Evolutionary conservation across 2,329 filamentous ascomycete species (phyloP), one percentile per base, ranked within the genome.

Genomic region (Chaetomium globosum): DNA sequence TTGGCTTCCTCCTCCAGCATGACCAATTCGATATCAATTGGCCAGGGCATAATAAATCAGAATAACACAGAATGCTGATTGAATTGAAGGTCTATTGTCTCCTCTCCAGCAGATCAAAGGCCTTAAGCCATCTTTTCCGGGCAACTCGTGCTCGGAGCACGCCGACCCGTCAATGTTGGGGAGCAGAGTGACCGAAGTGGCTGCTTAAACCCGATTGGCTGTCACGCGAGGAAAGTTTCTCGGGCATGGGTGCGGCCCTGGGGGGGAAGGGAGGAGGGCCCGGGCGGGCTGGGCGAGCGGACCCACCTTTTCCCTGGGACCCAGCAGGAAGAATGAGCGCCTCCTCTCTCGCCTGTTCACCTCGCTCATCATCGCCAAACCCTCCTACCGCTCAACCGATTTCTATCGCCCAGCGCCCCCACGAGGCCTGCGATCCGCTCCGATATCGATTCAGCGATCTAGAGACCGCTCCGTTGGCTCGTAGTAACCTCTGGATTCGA

Each of bases 341-440:
- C 68, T 69, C 68, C 69, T 69, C 66, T 66, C 56, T 61, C 51
- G 46, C 67, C 61, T 57, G 56, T 65, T 62, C 58, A 59, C 66
- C 65, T 63, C 65, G 19, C 64, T 68, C 68, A 68, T 70, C 70
- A 70, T 68, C 68, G 55, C 65, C 66, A 67, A 67, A 71, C 68
- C 39, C 65, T 58, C 61, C 65, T 58, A 49, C 59, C 63, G 54
- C 62, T 64, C 52, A 67, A 65, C 67, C 61, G 39, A 59, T 48
- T 63, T 67, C 63, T 67, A 72, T 72, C 69, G 70, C 67, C 63
- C 66, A 69, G 67, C 65, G 68, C 66, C 69, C 39, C 58, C 33
- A 65, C 69, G 55, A 71, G 67, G 66, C 71, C 65, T 48, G 67
- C 68, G 67, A 68, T 64, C 59, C 48, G 59, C 63, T 66, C 54